These are phyloP conservation scores for Globisporangium camurandrum DNA, from an alignment of 352 stramenopile species.

Conservation along the genomic window DNA sequence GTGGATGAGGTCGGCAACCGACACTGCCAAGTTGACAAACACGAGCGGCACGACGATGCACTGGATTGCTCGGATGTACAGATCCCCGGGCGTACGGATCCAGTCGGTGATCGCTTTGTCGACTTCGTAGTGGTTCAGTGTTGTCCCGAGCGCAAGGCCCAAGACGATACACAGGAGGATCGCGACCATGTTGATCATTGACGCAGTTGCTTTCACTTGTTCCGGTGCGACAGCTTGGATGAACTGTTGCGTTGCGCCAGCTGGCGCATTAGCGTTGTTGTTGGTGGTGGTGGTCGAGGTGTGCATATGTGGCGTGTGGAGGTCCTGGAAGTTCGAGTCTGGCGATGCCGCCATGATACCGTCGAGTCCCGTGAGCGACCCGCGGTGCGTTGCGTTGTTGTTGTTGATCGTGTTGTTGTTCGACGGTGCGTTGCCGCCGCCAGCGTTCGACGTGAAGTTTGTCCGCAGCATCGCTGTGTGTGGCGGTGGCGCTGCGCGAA, in stretches of 20 bases:
- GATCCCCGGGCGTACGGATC: constrained; percentile 61
- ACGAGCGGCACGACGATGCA: constrained; percentile 77
- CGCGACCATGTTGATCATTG: constrained; percentile 37
- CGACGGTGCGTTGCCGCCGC: not conserved
- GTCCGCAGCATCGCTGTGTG: constrained; percentile 46
- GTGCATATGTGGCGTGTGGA: constrained; percentile 28
- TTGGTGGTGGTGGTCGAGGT: not conserved
- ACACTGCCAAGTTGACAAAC: constrained; percentile 70
- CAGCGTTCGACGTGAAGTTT: constrained; percentile 49
- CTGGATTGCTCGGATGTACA: constrained; percentile 68
- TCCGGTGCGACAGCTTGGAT: constrained; percentile 16
- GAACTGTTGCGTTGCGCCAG: constrained; percentile 10
- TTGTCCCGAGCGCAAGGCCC: constrained; percentile 26
- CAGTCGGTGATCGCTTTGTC: constrained; percentile 37
- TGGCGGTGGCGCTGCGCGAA: constrained; percentile 30
- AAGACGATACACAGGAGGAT: constrained; percentile 42
- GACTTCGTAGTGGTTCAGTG: constrained; percentile 50
- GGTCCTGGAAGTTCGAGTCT: constrained; percentile 40
- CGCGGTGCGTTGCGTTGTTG: constrained; percentile 11
- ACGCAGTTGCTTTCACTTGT: constrained; percentile 24
- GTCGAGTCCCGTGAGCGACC: constrained; percentile 16
- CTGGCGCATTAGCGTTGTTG: constrained; percentile 8
- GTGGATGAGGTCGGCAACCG: constrained; percentile 55
- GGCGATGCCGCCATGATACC: constrained; percentile 30
- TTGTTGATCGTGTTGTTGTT: too few relatives aligned